Percentiles rank a stretch among this genome's conserved stretches.
These are phyloP conservation scores for Ceriops zippeliana DNA, from an alignment of 345 rosid genomes.

Conservation along the genomic window DNA sequence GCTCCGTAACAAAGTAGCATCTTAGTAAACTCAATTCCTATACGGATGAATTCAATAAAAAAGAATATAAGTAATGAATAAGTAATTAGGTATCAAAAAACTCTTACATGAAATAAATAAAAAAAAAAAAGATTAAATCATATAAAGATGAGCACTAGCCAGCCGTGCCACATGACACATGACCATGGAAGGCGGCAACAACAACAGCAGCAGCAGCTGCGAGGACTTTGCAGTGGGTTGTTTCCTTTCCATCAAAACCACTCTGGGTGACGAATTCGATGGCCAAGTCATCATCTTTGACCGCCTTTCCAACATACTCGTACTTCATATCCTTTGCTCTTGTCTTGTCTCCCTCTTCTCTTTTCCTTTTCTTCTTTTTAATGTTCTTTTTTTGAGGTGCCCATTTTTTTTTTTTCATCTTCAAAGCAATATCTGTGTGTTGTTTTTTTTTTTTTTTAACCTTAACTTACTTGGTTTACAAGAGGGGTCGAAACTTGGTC, in stretches of 20 bases:
- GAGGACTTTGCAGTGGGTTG: conserved; percentile 86
- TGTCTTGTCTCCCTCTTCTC: neutral
- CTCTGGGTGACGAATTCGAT: conserved; percentile 82
- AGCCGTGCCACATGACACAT: too few relatives aligned
- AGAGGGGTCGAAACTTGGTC: conserved; percentile 55
- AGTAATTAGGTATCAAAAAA: too few relatives aligned
- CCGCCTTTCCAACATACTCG: conserved; percentile 85
- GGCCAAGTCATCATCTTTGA: conserved; percentile 89
- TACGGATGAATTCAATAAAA: too few relatives aligned
- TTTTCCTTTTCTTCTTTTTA: neutral
- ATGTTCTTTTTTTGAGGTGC: neutral
- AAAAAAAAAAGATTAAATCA: too few relatives aligned
- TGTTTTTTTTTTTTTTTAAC: conserved; percentile 6
- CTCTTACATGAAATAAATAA: too few relatives aligned
- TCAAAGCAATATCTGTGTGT: too few relatives aligned
- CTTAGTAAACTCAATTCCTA: too few relatives aligned
- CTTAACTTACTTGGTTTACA: conserved; percentile 51
- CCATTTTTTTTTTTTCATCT: neutral
- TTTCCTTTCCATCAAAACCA: conserved; percentile 75
- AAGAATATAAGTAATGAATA: too few relatives aligned
- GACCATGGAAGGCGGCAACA: conserved; percentile 28
- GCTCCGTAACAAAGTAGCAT: too few relatives aligned
- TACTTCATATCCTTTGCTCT: conserved; percentile 77
- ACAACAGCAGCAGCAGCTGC: conserved; percentile 15
- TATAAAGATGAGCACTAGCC: too few relatives aligned